Percentiles rank a stretch among this genome's conserved stretches.
These are phyloP conservation scores for Neofusicoccum umdonicola DNA, from an alignment of 2,329 filamentous ascomycete species.

Conservation along the genomic window DNA sequence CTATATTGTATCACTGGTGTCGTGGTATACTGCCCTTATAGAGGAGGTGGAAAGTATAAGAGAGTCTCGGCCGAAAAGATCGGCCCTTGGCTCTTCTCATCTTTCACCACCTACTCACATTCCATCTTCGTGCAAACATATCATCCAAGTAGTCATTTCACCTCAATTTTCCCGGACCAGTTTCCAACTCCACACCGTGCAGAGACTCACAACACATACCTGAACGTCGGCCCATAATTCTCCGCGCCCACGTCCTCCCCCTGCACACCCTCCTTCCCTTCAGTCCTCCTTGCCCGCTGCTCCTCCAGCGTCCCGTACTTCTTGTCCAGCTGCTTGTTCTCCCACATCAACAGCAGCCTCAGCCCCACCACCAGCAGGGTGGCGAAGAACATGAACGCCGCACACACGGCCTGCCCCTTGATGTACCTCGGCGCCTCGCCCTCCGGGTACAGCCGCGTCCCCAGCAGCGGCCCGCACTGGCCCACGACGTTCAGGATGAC, in stretches of 20 bases:
- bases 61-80: too few species aligned
- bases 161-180: too few species aligned
- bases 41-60: too few species aligned
- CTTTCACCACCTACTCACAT: too few species aligned
- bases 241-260: constrained; percentile 28
- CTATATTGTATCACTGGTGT: too few species aligned
- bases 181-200: too few species aligned
- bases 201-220: constrained; percentile 28
- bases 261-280: neutral
- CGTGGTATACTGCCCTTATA: too few species aligned
- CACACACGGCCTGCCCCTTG: constrained; percentile 36
- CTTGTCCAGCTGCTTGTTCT: constrained; percentile 36
- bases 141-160: too few species aligned
- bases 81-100: too few species aligned
- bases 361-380: constrained; percentile 30
- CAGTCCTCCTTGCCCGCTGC: constrained; percentile 21
- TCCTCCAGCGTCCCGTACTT: constrained; percentile 31
- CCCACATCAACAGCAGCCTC: constrained; percentile 33
- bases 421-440: constrained; percentile 33
- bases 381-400: constrained; percentile 39
- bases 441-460: constrained; percentile 35
- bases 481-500: constrained; percentile 67
- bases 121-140: too few species aligned
- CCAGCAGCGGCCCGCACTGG: constrained; percentile 43
- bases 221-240: constrained; percentile 34